phyloP scores from a whole-genome alignment of 805 yeast species.

The Yarrowia divulgata region DNA sequence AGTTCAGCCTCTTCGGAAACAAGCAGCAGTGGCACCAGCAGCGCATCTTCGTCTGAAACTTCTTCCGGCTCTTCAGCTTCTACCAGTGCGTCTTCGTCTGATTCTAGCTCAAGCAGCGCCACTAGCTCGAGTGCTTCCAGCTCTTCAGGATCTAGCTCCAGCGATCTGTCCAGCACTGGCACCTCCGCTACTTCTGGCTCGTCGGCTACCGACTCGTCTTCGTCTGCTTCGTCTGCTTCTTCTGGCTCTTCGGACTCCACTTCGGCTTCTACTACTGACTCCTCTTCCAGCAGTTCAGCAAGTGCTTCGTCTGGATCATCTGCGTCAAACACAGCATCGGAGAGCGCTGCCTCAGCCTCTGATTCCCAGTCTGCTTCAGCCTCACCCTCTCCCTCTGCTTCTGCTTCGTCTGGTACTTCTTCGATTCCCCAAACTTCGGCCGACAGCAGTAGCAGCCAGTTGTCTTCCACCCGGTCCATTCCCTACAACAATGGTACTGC shows the following conservation, averaged over 20 bases:
- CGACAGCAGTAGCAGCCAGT: background rate
- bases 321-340: background rate
- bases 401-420: conserved; percentile 8
- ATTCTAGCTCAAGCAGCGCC: background rate
- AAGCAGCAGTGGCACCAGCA: too few relatives aligned
- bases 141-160: background rate
- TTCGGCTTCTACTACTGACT: conserved; percentile 13
- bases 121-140: background rate
- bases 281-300: conserved; percentile 10
- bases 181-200: conserved; percentile 22
- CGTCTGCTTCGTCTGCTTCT: conserved; percentile 13
- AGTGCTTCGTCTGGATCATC: conserved; percentile 13
- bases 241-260: conserved; percentile 15
- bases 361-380: conserved; percentile 1
- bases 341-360: conserved; percentile 2
- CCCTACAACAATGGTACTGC: conserved; percentile 18
- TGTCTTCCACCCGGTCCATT: conserved; percentile 21
- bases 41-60: background rate
- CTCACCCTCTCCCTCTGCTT: conserved; percentile 1
- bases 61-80: background rate
- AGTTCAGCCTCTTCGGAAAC: background rate
- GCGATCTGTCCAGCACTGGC: background rate
- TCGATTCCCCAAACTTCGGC: conserved; percentile 14
- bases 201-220: conserved; percentile 11
- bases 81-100: background rate